phyloP scores from a whole-genome alignment of 2,329 filamentous ascomycete genomes.

The Aspergillus viridinutans region DNA sequence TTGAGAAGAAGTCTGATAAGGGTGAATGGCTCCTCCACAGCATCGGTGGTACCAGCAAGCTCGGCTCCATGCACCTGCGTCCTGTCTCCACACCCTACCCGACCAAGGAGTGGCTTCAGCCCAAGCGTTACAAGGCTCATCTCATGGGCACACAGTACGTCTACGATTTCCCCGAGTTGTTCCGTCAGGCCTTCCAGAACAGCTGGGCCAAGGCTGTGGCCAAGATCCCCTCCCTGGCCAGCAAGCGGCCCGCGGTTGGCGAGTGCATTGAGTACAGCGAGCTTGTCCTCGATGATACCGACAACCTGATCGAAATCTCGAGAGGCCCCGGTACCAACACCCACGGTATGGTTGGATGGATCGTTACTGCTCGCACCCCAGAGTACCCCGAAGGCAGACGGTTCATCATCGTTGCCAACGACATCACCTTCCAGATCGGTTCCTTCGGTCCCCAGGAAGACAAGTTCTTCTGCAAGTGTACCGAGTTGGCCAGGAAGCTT shows the following conservation, averaged over 20 bases:
- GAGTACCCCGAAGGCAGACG: slow-evolving; percentile 90
- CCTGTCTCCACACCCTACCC: slow-evolving; percentile 89
- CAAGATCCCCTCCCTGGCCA: slow-evolving; percentile 67
- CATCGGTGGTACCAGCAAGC: slow-evolving; percentile 90
- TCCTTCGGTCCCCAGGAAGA: slow-evolving; percentile 96
- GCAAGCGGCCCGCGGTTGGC: slow-evolving; percentile 77
- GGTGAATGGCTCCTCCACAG: slow-evolving; percentile 98
- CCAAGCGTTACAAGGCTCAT: slow-evolving; percentile 98
- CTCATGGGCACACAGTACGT: slow-evolving; percentile 99
- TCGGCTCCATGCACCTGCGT: slow-evolving; percentile 90
- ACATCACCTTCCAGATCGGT: slow-evolving; percentile 98
- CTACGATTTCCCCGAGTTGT: slow-evolving; percentile 98
- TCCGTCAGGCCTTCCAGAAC: slow-evolving; percentile 96
- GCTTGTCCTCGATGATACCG: slow-evolving; percentile 88
- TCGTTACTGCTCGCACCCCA: slow-evolving; percentile 88
- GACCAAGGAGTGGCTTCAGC: slow-evolving; percentile 97
- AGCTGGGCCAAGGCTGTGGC: slow-evolving; percentile 75
- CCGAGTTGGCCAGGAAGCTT: slow-evolving; percentile 86
- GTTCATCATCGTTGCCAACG: slow-evolving; percentile 96
- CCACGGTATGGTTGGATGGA: slow-evolving; percentile 98
- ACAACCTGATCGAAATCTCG: slow-evolving; percentile 87
- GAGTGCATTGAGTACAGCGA: slow-evolving; percentile 94
- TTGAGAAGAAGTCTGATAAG: slow-evolving; percentile 96
- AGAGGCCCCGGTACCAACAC: slow-evolving; percentile 93
- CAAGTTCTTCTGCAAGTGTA: slow-evolving; percentile 98